Evolutionary conservation across 257 asterid species (phyloP).

Genomic region (Coffea eugenioides): DNA sequence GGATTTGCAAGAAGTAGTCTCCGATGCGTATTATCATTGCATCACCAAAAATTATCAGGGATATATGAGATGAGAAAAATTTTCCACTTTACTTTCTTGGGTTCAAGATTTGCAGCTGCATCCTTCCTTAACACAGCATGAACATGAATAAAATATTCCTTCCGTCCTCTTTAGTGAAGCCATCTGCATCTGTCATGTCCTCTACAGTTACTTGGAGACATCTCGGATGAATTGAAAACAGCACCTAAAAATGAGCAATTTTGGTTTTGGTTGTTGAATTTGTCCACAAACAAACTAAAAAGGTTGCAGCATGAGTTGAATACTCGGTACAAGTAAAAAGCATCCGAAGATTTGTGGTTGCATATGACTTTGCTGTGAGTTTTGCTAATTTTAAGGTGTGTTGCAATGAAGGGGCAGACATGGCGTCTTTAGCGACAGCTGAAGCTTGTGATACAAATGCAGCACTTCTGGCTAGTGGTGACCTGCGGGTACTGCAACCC

Average conservation of each 20-base stretch:
- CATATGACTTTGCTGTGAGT: not conserved
- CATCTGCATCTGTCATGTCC: not conserved
- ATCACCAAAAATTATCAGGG: not conserved
- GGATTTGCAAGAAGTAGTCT: not conserved
- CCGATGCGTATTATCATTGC: not conserved
- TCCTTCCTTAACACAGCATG: not conserved
- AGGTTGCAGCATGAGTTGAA: not conserved
- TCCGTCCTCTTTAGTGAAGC: not conserved
- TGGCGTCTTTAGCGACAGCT: conserved; percentile 80
- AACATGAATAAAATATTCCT: not conserved
- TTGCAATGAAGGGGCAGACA: conserved; percentile 12
- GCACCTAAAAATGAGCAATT: not conserved
- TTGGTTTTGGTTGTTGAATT: not conserved
- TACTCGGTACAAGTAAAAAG: not conserved
- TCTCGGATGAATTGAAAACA: not conserved
- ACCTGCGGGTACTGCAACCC: conserved; percentile 71
- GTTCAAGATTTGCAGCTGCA: not conserved
- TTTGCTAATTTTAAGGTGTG: not conserved
- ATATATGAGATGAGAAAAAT: not conserved
- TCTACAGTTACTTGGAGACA: not conserved
- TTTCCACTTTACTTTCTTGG: not conserved
- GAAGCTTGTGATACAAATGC: conserved; percentile 77
- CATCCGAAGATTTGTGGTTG: not conserved
- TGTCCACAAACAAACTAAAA: not conserved
- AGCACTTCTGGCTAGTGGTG: conserved; percentile 55